Evolutionary conservation across 257 asterid species (phyloP).

Genomic region (Capsicum chinense): DNA sequence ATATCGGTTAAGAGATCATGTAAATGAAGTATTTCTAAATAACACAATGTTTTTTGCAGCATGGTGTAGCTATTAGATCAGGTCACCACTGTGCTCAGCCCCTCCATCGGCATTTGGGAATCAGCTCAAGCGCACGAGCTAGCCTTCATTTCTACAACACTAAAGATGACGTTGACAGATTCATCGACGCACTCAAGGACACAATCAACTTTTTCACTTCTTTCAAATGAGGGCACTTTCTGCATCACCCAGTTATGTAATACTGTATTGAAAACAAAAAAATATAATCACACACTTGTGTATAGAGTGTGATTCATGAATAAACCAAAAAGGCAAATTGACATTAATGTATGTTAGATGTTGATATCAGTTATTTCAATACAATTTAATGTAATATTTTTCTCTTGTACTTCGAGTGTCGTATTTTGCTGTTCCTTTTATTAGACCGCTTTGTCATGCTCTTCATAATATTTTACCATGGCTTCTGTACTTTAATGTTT

Average conservation of each 20-base stretch:
- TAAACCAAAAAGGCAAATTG: background rate
- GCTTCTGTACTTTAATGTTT: too few relatives aligned
- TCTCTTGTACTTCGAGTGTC: too few relatives aligned
- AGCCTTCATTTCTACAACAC: conserved; percentile 95
- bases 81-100: conserved; percentile 99
- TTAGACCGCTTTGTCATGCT: too few relatives aligned
- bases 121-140: conserved; percentile 85
- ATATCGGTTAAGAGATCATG: background rate
- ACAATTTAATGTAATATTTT: background rate
- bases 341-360: background rate
- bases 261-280: too few relatives aligned
- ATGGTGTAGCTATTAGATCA: conserved; percentile 84
- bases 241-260: background rate
- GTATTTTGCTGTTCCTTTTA: too few relatives aligned
- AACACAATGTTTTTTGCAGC: conserved; percentile 50
- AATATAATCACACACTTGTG: background rate
- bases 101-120: conserved; percentile 78
- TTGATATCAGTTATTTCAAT: background rate
- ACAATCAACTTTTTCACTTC: conserved; percentile 69
- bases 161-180: conserved; percentile 78
- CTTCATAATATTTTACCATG: too few relatives aligned
- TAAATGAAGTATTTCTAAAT: background rate
- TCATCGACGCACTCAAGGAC: conserved; percentile 71
- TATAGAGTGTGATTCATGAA: background rate
- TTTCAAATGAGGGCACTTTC: conserved; percentile 45